Base-by-base conservation (phyloP, 306 rosid species). In the Fragaria ananassa region DNA sequence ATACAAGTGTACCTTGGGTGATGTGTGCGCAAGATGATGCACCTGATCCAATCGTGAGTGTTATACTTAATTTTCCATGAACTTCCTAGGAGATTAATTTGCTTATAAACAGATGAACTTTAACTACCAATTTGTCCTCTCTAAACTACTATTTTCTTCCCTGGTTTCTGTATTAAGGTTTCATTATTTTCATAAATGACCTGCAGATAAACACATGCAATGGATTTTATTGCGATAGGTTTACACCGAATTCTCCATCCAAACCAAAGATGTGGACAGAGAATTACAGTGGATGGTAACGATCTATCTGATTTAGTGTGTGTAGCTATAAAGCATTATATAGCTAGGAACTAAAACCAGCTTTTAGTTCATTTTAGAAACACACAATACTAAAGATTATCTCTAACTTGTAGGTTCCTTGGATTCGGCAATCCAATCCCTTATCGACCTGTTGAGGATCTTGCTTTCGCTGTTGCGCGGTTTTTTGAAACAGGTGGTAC, bases 191-290 rank as follows among this genome's bases (percentile, higher is more conserved):
- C 10, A 68, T 68, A 19, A 58, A 34, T 50, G 45, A 56, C 42
- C 2, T 69, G 80, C 84, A 70, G 84, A 80, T 75, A 75, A 75
- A 80, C 74, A 57, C 80, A 19, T 80, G 84, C 84, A 80, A 80
- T 75, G 84, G 80, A 47, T 80, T 80, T 65, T 80, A 80, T 50
- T 80, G 84, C 21, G 77, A 70, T 21, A 4, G 4, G 50, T 80
- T 80, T 46, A 5, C 35, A 21, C 84, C 84, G 0, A 80, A 75
- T 77, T 72, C 66, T 39, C 62, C 49, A 6, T 14, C 67, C 45
- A 80, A 80, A 61, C 84, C 84, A 0, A 75, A 68, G 35, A 75
- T 80, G 39, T 80, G 80, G 84, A 80, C 84, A 47, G 80, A 80
- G 53, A 77, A 76, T 29, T 80, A 71, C 75, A 67, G 75, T 35